Base-by-base conservation (phyloP, 2,329 filamentous ascomycete genomes). In the Didymella sp. region DNA sequence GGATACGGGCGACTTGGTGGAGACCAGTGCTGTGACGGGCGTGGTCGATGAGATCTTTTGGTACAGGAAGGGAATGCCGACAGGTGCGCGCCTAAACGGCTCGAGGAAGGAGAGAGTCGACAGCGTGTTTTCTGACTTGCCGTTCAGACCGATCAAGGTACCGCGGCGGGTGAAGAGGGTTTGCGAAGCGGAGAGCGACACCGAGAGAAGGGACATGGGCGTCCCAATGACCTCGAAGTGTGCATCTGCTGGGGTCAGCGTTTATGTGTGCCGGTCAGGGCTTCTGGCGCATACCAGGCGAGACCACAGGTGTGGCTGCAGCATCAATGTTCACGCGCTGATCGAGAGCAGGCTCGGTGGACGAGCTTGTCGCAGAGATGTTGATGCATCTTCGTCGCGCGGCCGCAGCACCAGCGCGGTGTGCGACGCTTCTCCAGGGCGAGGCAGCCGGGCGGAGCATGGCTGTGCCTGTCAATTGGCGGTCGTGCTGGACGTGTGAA, bases 41-140 rank as follows among this genome's bases (percentile, higher is more conserved):
- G 88, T 90, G 0, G 93, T 92, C 1, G 94, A 94, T 30, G 92
- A 89, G 64, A 98, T 79, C 73, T 83, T 84, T 79, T 98, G 94
- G 79, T 98, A 98, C 59, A 99, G 84, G 78, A 99, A 99, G 1
- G 95, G 95, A 47, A 98, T 89, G 64, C 93, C 92, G 25, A 96
- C 85, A 44, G 88, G 77, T 22, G 89, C 89, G 75, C 95, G 87
- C 57, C 88, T 85, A 71, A 96, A 84, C 15, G 95, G 95, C 58
- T 92, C 89, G 52, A 98, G 86, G 48, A 97, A 78, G 41, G 92
- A 93, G 56, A 99, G 84, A 0, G 92, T 96, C 2, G 95, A 98
- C 77, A 96, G 85, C 15, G 91, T 89, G 84, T 96, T 96, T 73
- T 97, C 92, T 55, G 91, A 84, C 75, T 96, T 94, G 66, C 95